Conservation (phyloP, 2,329 filamentous ascomycete genomes). For the Fusarium robinianum region DNA sequence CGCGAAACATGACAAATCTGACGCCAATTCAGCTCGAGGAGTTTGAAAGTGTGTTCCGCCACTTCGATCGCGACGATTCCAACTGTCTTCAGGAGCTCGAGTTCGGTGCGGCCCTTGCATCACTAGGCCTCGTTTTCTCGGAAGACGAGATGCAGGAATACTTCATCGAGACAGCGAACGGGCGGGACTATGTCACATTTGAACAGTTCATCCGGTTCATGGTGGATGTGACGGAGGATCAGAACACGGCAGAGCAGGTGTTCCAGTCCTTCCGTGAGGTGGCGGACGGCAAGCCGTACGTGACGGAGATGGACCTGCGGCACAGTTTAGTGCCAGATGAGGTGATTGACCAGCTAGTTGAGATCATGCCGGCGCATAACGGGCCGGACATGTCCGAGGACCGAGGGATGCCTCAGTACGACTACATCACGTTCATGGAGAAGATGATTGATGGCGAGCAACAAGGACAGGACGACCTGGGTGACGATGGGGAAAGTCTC, state of each 20-base stretch:
- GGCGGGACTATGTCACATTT: conserved; percentile 82
- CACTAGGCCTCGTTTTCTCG: conserved; percentile 91
- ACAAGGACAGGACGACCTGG: conserved; percentile 35
- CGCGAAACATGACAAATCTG: conserved; percentile 96
- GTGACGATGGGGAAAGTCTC: conserved; percentile 42
- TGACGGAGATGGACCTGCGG: conserved; percentile 94
- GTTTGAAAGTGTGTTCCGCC: conserved; percentile 96
- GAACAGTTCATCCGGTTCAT: conserved; percentile 99
- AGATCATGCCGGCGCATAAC: conserved; percentile 81
- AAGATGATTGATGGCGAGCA: conserved; percentile 65
- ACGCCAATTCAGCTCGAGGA: conserved; percentile 98
- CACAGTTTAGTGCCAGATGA: conserved; percentile 96
- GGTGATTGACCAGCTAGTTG: conserved; percentile 88
- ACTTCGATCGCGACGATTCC: conserved; percentile 92
- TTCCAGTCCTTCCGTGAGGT: conserved; percentile 98
- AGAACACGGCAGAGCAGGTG: conserved; percentile 97
- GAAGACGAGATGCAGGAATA: conserved; percentile 98
- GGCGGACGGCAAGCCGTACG: conserved; percentile 97
- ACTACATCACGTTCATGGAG: conserved; percentile 98
- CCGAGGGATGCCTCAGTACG: conserved; percentile 82
- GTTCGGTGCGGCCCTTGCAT: conserved; percentile 94
- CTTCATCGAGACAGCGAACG: conserved; percentile 84
- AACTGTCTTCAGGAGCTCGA: conserved; percentile 93
- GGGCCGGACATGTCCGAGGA: conserved; percentile 88
- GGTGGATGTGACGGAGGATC: conserved; percentile 98